Conservation (phyloP, 371 early-diverging fungal genomes). For the Massospora cicadina region DNA sequence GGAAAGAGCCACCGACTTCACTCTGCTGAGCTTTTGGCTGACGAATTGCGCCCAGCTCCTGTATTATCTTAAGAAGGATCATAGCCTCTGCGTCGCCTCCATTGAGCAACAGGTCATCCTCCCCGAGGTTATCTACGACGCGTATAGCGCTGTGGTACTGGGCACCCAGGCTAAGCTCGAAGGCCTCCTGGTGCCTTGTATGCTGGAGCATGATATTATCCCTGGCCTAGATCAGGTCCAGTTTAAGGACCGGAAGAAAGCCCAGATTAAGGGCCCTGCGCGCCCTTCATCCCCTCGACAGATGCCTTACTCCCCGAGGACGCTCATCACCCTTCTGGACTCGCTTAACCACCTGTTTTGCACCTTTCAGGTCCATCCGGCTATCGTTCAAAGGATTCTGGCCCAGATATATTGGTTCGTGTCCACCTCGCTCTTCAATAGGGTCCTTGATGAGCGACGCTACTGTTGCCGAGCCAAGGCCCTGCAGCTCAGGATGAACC, state of each 20-base stretch:
- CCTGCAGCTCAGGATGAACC: constrained; percentile 64
- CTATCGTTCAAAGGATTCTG: constrained; percentile 42
- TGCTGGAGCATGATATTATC: neutral
- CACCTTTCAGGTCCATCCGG: constrained; percentile 39
- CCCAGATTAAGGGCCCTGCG: neutral
- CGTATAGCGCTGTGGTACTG: neutral
- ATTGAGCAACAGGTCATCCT: constrained; percentile 34
- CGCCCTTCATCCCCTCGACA: constrained; percentile 1
- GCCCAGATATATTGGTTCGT: constrained; percentile 54
- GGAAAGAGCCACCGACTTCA: constrained; percentile 21
- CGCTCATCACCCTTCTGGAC: constrained; percentile 38
- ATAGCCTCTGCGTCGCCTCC: constrained; percentile 36
- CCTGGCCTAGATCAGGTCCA: neutral
- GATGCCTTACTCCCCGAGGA: constrained; percentile 27
- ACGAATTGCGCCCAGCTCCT: constrained; percentile 54
- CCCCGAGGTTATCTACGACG: constrained; percentile 42
- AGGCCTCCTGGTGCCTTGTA: too few species aligned
- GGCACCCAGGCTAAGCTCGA: neutral
- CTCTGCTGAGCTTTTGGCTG: constrained; percentile 53
- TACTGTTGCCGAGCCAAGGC: constrained; percentile 62
- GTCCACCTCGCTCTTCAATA: constrained; percentile 63
- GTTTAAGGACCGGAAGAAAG: too few species aligned
- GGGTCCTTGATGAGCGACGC: constrained; percentile 45
- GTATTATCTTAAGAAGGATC: constrained; percentile 60
- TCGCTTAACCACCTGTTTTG: constrained; percentile 36